These are phyloP conservation scores for Phellinidium pouzarii DNA, from an alignment of 1,284 basidiomycete species.

Conservation along the genomic window DNA sequence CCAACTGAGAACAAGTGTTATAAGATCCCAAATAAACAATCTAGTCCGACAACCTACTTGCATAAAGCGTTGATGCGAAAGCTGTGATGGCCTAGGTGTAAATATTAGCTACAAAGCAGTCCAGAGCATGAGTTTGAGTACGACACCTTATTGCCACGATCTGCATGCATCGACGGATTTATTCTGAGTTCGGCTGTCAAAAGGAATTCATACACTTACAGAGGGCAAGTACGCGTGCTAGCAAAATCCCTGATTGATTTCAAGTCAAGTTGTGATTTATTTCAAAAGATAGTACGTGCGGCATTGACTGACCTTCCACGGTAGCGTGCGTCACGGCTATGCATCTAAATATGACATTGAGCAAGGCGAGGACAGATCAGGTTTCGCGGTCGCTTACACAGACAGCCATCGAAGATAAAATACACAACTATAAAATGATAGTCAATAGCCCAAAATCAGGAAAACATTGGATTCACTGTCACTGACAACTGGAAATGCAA, in stretches of 20 bases:
- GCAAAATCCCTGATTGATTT: not conserved
- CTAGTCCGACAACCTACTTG: not conserved
- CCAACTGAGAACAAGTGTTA: not conserved
- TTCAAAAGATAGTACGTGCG: not conserved
- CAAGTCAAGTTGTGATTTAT: too few relatives aligned
- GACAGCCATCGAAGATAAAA: constrained; percentile 4
- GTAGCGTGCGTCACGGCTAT: not conserved
- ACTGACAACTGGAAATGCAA: not conserved
- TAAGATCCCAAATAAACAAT: not conserved
- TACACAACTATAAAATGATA: constrained; percentile 1
- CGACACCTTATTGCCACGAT: not conserved
- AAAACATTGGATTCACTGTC: too few relatives aligned
- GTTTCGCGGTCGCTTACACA: not conserved
- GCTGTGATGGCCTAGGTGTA: not conserved
- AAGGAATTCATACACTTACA: too few relatives aligned
- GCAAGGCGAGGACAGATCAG: too few relatives aligned
- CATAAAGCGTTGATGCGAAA: not conserved
- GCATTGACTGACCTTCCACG: not conserved
- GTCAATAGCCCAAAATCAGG: too few relatives aligned
- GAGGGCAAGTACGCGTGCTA: not conserved
- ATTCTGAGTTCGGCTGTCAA: not conserved
- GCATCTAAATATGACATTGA: not conserved
- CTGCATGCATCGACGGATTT: not conserved
- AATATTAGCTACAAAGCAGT: too few relatives aligned
- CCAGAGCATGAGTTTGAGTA: not conserved